Base-by-base conservation (phyloP, 352 stramenopile species). In the Aphanomyces stellatus region DNA sequence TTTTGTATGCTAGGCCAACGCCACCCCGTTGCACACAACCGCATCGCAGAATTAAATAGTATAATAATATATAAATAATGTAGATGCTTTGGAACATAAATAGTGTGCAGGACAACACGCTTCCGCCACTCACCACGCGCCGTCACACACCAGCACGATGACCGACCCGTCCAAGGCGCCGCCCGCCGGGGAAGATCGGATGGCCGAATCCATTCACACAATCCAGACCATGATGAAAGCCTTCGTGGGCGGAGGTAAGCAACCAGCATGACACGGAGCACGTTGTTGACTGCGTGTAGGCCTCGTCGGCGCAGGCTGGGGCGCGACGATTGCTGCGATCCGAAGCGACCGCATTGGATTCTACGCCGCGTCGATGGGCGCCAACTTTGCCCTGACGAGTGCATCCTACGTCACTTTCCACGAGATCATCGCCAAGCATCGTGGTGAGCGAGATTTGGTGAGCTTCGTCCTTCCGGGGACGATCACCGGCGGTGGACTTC, bases 341-440 rank as follows among this genome's bases (percentile, higher is more conserved):
- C 82, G 86, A 43, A 88, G 90, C 40, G 80, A 94, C 41, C 91
- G 78, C 57, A 74, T 90, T 55, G 78, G 76, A 64, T 94, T 94
- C 57, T 94, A 91, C 68, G 71, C 86, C 19, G 80, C 86, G 11
- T 90, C 84, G 25, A 90, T 94, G 79, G 84, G 82, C 6, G 81
- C 84, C 69, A 94, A 92, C 70, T 92, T 94, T 49, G 91, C 91
- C 66, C 63, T 94, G 43, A 59, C 91, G 5, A 87, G 81, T 2
- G 84, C 84, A n/a, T 91, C 86, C n/a, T 94, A 89, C 69, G 90
- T 92, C 90, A 85, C 85, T 27, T 76, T 92, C 46, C 82, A 92
- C 51, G 83, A 94, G 43, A 73, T 92, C 42, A 81, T 94, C 62
- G 72, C 76, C 0, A 79, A 91, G 64, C 90, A 92, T 69, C 74